phyloP scores from a whole-genome alignment of 1,139 yeast species.

The Kodamaea sp. region DNA sequence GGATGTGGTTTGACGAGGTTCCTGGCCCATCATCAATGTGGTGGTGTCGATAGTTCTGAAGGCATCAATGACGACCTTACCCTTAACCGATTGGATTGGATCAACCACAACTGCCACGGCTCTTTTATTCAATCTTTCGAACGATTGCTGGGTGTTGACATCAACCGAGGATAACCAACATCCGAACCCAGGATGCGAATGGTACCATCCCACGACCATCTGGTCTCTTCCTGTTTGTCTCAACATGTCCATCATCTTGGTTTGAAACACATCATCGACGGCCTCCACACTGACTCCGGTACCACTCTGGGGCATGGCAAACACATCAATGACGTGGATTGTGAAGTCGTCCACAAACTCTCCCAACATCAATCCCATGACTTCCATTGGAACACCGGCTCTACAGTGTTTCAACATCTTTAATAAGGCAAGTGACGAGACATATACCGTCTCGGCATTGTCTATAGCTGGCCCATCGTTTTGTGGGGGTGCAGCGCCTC shows the following conservation, averaged over 20 bases:
- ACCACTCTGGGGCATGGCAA: constrained; percentile 99
- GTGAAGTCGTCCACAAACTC: constrained; percentile 98
- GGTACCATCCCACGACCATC: constrained; percentile 99
- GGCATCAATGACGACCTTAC: constrained; percentile 98
- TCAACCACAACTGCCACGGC: constrained; percentile 98
- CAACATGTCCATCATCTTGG: constrained; percentile 99
- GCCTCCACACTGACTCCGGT: constrained; percentile 99
- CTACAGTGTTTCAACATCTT: constrained; percentile 98
- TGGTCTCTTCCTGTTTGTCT: constrained; percentile 98
- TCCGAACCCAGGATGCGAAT: constrained; percentile 99
- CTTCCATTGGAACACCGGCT: constrained; percentile 99
- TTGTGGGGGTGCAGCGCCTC: constrained; percentile 53
- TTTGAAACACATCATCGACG: constrained; percentile 97
- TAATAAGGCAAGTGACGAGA: constrained; percentile 89
- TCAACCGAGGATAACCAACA: constrained; percentile 98
- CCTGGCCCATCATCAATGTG: constrained; percentile 92
- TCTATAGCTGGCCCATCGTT: constrained; percentile 84
- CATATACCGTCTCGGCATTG: constrained; percentile 94
- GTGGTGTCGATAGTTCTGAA: constrained; percentile 91
- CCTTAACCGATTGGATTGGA: constrained; percentile 97
- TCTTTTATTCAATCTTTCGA: constrained; percentile 90
- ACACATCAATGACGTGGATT: constrained; percentile 94
- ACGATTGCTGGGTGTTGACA: constrained; percentile 95
- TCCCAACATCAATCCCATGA: constrained; percentile 99
- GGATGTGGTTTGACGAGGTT: constrained; percentile 96